Base-by-base conservation (phyloP, 2,329 filamentous ascomycete species). In the Chalaropsis thielavioides region DNA sequence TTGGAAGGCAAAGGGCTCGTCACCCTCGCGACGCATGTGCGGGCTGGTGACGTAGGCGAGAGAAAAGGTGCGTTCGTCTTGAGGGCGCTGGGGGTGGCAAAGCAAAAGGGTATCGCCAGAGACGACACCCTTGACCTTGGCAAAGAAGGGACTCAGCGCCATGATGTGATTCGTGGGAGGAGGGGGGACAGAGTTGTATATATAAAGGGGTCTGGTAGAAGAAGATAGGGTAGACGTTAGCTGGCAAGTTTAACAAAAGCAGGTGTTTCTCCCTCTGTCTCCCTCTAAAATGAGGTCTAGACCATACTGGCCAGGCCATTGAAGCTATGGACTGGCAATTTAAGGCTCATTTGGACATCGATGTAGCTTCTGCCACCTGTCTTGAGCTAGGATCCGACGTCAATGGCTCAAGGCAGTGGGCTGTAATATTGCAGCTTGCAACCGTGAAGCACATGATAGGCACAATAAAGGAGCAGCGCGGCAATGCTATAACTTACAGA, bases 81-180 rank as follows among this genome's bases (percentile, higher is more conserved):
- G 81, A 43, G 89, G 87, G 74, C 95, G 92, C 75, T 86, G 87
- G 73, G 89, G 81, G 76, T 89, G 90, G 71, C 87, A 84, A 72
- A 97, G 79, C 69, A 97, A 80, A 71, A 97, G 78, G 35, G 92
- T 96, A 79, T 97, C 94, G 72, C 94, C 94, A 72, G 92, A 96
- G 72, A 95, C 80, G 70, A 96, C 90, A 74, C 88, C 90, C 82
- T 99, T 99, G 76, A 97, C 92, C 72, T 86, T 88, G 74, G 86
- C 84, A 74, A 84, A 75, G 71, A 83, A 83, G 64, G 76, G 75
- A 74, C 81, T 82, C 60, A 51, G 38, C 54, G 63, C 59, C 67
- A 68, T 67, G 49, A 38, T 66, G 62, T 27, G 54, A 63, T 38
- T 49, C 62, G 41, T 44, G 38, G 35, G 49, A n/a, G 64, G 43